Conservation (phyloP, 2,329 filamentous ascomycete species). For the Incumbomyces lentus region DNA sequence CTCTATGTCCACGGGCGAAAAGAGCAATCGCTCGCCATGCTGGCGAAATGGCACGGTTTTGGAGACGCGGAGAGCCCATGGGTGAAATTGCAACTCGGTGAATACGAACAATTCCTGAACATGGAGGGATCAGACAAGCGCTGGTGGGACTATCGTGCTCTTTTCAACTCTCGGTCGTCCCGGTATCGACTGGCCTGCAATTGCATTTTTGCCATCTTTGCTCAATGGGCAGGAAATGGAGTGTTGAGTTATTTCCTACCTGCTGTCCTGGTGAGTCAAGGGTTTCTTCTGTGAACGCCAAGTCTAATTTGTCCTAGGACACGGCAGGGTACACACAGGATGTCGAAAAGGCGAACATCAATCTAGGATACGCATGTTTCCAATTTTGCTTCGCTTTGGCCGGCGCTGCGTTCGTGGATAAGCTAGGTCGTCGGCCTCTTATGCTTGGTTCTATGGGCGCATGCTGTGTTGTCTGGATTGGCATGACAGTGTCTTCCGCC, state of each 20-base stretch:
- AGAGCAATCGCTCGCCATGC: slow-evolving; percentile 46
- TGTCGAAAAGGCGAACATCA: slow-evolving; percentile 44
- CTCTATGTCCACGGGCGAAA: slow-evolving; percentile 48
- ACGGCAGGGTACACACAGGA: slow-evolving; percentile 41
- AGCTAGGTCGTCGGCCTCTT: slow-evolving; percentile 48
- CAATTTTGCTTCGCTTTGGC: slow-evolving; percentile 45
- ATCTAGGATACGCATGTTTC: slow-evolving; percentile 45
- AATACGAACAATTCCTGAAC: slow-evolving; percentile 27
- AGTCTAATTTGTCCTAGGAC: slow-evolving; percentile 17
- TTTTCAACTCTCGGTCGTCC: slow-evolving; percentile 38
- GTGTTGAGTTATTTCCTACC: slow-evolving; percentile 46
- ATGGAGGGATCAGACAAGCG: slow-evolving; percentile 23
- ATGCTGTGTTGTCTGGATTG: slow-evolving; percentile 42
- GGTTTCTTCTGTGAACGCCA: too few relatives aligned
- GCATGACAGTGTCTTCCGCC: slow-evolving; percentile 39
- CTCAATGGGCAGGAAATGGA: slow-evolving; percentile 33
- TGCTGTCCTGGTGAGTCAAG: slow-evolving; percentile 31
- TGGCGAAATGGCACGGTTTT: slow-evolving; percentile 51
- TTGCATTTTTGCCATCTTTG: slow-evolving; percentile 42
- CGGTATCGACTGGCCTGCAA: slow-evolving; percentile 43
- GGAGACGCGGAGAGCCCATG: slow-evolving; percentile 26
- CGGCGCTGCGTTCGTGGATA: slow-evolving; percentile 48
- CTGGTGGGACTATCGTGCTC: slow-evolving; percentile 46
- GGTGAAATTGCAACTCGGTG: slow-evolving; percentile 25
- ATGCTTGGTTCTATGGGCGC: slow-evolving; percentile 41